Evolutionary conservation across 495 filamentous ascomycete genomes (phyloP), one percentile per base, ranked within the genome.

Genomic region (Paragyromitra xinjiangensis): DNA sequence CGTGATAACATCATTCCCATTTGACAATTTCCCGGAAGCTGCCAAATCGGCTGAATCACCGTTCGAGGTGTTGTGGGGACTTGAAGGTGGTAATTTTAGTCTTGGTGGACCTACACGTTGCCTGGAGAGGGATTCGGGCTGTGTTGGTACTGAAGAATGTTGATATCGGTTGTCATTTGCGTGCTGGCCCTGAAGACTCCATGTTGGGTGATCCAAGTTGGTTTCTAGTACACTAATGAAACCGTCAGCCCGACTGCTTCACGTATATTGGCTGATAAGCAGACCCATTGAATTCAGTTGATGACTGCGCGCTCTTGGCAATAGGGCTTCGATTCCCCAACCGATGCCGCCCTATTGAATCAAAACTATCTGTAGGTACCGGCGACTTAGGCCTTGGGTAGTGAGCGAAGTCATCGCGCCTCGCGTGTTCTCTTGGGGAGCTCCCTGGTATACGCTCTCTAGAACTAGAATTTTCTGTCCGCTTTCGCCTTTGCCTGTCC

Each of bases 261-360:
- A 39, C n/a, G 48, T 22, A 66, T 16, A 66, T 62, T 61, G 51
- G 34, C 40, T 29, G 48, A 48, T 22, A 66, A 66, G 62, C 69
- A 65, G 50, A 73, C 74, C 69, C 26, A 66, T 77, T 48, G 19
- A 64, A 44, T 72, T n/a, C 64, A 19, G 55, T 59, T 56, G 48
- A 14, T 39, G 59, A 9, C 22, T 51, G 73, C 22, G 19, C 56
- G 34, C 24, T 40, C 24, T 75, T 64, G 55, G 45, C 26, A 6
- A 53, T 22, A 40, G 34, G 69, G 42, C 11, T 71, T 29, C 45
- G 22, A 3, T 37, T 59, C 59, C 24, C n/a, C 16, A 12, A 24
- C 39, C 3, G 66, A 45, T 69, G n/a, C 39, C 29, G 12, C 22
- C 3, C n/a, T 22, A 56, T 29, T 22, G 37, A 44, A 8, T 37